Conservation (phyloP, 257 asterid species). For the Gentiana macrophylla region DNA sequence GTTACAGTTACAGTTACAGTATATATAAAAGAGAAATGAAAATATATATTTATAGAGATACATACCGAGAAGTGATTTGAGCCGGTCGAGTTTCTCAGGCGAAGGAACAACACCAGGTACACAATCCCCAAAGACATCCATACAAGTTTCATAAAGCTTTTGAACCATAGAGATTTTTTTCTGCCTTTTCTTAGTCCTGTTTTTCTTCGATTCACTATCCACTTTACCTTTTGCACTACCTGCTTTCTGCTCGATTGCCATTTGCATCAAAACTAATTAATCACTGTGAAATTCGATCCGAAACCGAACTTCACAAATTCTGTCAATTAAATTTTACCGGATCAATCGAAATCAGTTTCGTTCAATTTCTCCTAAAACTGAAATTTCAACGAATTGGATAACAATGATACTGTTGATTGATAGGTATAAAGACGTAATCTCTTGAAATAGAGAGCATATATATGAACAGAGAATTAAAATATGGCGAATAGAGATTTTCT, state of each 20-base stretch:
- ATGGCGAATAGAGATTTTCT: background rate
- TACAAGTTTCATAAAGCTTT: constrained; percentile 63
- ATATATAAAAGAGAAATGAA: no score
- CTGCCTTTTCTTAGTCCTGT: constrained; percentile 29
- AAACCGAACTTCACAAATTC: no score
- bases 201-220: constrained; percentile 38
- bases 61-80: constrained; percentile 63
- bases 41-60: background rate
- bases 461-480: constrained; percentile 7
- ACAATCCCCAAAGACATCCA: constrained; percentile 66
- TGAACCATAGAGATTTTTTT: constrained; percentile 45
- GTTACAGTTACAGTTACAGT: no score
- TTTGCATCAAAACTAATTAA: constrained; percentile 23
- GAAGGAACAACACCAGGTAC: constrained; percentile 80
- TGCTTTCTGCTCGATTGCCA: constrained; percentile 52
- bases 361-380: background rate
- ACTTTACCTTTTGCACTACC: constrained; percentile 39
- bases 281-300: no score
- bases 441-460: background rate
- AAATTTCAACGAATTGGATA: constrained; percentile 6
- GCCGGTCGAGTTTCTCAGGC: constrained; percentile 50
- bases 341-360: no score
- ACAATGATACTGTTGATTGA: background rate
- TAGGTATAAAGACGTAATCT: background rate
- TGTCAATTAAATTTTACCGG: no score